Evolutionary conservation across 495 filamentous ascomycete genomes (phyloP).

Genomic region (Hamigera avellanea): DNA sequence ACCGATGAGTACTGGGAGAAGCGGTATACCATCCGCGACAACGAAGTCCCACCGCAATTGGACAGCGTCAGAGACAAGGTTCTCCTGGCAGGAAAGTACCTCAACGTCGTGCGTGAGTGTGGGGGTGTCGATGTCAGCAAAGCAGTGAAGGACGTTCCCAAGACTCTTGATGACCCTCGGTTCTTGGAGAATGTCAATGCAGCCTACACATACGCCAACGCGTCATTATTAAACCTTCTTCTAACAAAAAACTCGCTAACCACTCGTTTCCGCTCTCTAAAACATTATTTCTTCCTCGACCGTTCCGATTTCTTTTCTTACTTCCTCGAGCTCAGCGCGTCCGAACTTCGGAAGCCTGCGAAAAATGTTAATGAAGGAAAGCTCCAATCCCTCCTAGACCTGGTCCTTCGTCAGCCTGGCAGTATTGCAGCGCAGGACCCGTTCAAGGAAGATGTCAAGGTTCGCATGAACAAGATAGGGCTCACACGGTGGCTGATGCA

Average conservation of each 20-base stretch:
- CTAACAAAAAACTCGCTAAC: slow-evolving; percentile 87
- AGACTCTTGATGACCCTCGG: slow-evolving; percentile 77
- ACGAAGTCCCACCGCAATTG: slow-evolving; percentile 85
- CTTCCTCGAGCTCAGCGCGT: slow-evolving; percentile 81
- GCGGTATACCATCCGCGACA: slow-evolving; percentile 83
- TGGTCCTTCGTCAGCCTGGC: slow-evolving; percentile 88
- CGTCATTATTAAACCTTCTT: slow-evolving; percentile 81
- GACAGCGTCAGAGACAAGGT: slow-evolving; percentile 90
- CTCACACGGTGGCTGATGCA: slow-evolving; percentile 90
- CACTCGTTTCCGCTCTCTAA: slow-evolving; percentile 73
- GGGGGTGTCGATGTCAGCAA: slow-evolving; percentile 92
- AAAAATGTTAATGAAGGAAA: slow-evolving; percentile 84
- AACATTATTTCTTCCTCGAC: slow-evolving; percentile 98
- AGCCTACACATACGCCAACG: slow-evolving; percentile 91
- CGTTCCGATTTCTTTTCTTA: slow-evolving; percentile 96
- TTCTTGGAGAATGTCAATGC: slow-evolving; percentile 93
- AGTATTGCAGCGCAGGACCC: slow-evolving; percentile 89
- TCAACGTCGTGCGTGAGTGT: slow-evolving; percentile 95
- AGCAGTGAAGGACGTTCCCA: slow-evolving; percentile 75
- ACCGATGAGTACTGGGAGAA: slow-evolving; percentile 99
- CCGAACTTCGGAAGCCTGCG: slow-evolving; percentile 79
- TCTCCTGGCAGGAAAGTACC: slow-evolving; percentile 87
- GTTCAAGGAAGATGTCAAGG: slow-evolving; percentile 95
- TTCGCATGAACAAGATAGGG: slow-evolving; percentile 89
- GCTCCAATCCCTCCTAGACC: slow-evolving; percentile 84